Evolutionary conservation across 371 early-diverging fungal genomes (phyloP).

Genomic region (Conidiobolus incongruus): DNA sequence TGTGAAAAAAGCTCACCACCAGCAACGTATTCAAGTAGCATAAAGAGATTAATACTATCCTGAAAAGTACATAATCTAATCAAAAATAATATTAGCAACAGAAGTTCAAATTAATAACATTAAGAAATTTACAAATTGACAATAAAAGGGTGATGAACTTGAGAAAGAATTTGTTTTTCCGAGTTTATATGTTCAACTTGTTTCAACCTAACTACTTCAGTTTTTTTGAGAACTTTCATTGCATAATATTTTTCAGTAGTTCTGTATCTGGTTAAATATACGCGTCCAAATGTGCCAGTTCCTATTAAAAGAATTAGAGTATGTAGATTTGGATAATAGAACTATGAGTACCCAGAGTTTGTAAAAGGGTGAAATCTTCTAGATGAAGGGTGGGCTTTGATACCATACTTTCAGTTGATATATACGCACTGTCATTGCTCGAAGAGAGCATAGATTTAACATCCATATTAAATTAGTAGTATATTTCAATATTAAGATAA

Average conservation of each 20-base stretch:
- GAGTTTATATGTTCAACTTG: slow-evolving; percentile 93
- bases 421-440: no score
- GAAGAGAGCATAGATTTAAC: no score
- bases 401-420: no score
- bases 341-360: slow-evolving; percentile 9
- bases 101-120: background rate
- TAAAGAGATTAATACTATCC: slow-evolving; percentile 66
- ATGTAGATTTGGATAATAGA: no score
- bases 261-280: slow-evolving; percentile 52
- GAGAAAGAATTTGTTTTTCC: slow-evolving; percentile 80
- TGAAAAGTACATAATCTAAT: slow-evolving; percentile 47
- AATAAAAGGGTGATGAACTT: slow-evolving; percentile 79
- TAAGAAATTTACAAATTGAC: slow-evolving; percentile 49
- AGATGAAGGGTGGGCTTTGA: slow-evolving; percentile 7
- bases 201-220: slow-evolving; percentile 74
- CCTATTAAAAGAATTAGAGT: slow-evolving; percentile 25
- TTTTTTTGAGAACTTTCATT: slow-evolving; percentile 84
- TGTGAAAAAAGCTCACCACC: slow-evolving; percentile 94
- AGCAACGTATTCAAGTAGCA: slow-evolving; percentile 92
- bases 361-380: slow-evolving; percentile 11
- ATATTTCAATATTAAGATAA: no score
- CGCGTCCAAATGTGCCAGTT: slow-evolving; percentile 82
- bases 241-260: slow-evolving; percentile 58
- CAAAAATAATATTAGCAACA: background rate
- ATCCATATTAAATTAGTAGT: no score